Evolutionary conservation across 2,329 filamentous ascomycete genomes (phyloP), one percentile per base, ranked within the genome.

Genomic region (Ceratocystis colombiana): DNA sequence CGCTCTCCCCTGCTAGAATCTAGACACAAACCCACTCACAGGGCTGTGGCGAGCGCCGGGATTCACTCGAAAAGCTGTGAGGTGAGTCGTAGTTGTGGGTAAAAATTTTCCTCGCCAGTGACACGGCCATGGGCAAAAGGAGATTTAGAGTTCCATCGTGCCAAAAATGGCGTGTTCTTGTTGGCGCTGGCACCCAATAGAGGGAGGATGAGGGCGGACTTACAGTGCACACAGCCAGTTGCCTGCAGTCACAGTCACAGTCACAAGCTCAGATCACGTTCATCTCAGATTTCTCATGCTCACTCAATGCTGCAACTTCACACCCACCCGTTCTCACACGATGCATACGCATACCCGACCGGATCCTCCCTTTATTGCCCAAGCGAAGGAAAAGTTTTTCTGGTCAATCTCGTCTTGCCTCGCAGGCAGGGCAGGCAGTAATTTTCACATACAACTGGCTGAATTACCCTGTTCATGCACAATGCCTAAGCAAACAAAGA

Each of bases 31-130:
- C 28, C 6, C 17, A 28, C 8, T 10, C 22, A 57, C 8, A 50
- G 22, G 46, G 46, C 46, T 50, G 46, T 50, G 46, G 46, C 46
- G 46, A 12, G 53, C 53, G 53, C 30, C 25, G 53, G 22, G 53
- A 57, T 57, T 57, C 22, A 28, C 25, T 57, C 6, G 2, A 6
- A 22, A 12, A 25, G 20, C 8, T 41, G 37, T 12, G 37, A 41
- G 28, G 10, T 41, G 37, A 12, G 37, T 41, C 37, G 37, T 41
- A 41, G 37, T 0, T 41, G 37, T 41, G 37, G 37, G 2, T 41
- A 4, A 41, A 41, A 41, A 1, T 41, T 41, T 41, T 41, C 37
- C 8, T 41, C 8, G 10, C 3, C 37, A 41, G 37, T 41, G 37
- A 41, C 37, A 41, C 37, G 8, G 37, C 10, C 37, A 41, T 41